Evolutionary conservation across 768 basidiomycete species (phyloP).

Genomic region (Lactifluus echinatus): DNA sequence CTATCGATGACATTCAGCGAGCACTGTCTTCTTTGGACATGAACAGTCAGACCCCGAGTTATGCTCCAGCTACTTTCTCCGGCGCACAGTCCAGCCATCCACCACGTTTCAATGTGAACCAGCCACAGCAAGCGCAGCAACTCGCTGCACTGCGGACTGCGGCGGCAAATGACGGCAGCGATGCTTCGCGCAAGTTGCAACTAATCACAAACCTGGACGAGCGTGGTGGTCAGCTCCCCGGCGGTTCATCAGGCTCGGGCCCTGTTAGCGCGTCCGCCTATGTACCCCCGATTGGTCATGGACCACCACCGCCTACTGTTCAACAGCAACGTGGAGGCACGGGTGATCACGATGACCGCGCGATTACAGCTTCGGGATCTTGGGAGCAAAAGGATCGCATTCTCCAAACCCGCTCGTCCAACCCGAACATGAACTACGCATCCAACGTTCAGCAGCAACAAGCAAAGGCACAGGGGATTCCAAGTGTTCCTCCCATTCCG

Average conservation of each 20-base stretch:
- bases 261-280: constrained; percentile 45
- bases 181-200: constrained; percentile 41
- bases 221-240: constrained; percentile 45
- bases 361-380: constrained; percentile 30
- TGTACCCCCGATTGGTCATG: constrained; percentile 36
- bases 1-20: constrained; percentile 69
- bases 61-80: constrained; percentile 25
- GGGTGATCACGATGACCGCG: constrained; percentile 28
- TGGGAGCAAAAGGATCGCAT: constrained; percentile 66
- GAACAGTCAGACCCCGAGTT: constrained; percentile 28
- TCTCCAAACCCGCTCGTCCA: constrained; percentile 50
- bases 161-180: constrained; percentile 31
- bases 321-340: constrained; percentile 23
- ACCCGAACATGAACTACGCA: constrained; percentile 58
- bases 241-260: constrained; percentile 33
- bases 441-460: constrained; percentile 32
- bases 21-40: constrained; percentile 67
- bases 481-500: constrained; percentile 67
- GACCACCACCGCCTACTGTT: constrained; percentile 28
- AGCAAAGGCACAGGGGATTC: constrained; percentile 34
- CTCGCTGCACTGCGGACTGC: constrained; percentile 35
- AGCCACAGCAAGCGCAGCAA: constrained; percentile 39
- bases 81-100: constrained; percentile 51
- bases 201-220: constrained; percentile 58
- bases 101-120: constrained; percentile 50